Base-by-base conservation (phyloP, 495 filamentous ascomycete species). In the Aspergillus bertholletiae region DNA sequence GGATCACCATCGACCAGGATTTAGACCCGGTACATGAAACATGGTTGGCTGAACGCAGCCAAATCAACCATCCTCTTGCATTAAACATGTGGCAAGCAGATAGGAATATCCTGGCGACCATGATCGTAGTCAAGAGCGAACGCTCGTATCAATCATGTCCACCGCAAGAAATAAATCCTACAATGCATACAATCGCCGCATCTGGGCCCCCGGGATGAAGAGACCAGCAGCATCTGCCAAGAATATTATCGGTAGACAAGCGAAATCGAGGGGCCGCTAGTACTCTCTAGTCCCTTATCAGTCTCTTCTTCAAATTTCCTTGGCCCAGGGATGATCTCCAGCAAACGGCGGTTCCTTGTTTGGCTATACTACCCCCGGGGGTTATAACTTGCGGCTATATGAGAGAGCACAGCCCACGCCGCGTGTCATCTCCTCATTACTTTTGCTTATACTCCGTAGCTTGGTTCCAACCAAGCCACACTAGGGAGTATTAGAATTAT, bases 391-490 rank as follows among this genome's bases (percentile, higher is more conserved):
- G n/a, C n/a, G n/a, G n/a, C n/a, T n/a, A n/a, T n/a, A n/a, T n/a
- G n/a, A n/a, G 35, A 57, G 40, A 32, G 53, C 62, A 65, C 59
- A 62, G 62, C 59, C 62, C 23, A 49, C 52, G 12, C 56, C 41
- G 21, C 52, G 27, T 55, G n/a, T n/a, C n/a, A n/a, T n/a, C n/a
- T n/a, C n/a, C n/a, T n/a, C n/a, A n/a, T n/a, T n/a, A 44, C 57
- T 27, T 28, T 34, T 26, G 23, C 24, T 50, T 22, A 27, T 43
- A 49, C 40, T 53, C 44, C n/a, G 30, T 37, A 34, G 41, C 41
- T 32, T 35, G 43, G 30, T 18, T 28, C 27, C 40, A 51, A 43
- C 57, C 51, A 35, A 55, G 32, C 57, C 49, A 51, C 34, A 44
- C 34, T 55, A 13, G 53, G 51, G 28, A 48, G 26, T 35, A 55